Conservation (phyloP, 345 rosid genomes). For the Mallotus nudiflorus region DNA sequence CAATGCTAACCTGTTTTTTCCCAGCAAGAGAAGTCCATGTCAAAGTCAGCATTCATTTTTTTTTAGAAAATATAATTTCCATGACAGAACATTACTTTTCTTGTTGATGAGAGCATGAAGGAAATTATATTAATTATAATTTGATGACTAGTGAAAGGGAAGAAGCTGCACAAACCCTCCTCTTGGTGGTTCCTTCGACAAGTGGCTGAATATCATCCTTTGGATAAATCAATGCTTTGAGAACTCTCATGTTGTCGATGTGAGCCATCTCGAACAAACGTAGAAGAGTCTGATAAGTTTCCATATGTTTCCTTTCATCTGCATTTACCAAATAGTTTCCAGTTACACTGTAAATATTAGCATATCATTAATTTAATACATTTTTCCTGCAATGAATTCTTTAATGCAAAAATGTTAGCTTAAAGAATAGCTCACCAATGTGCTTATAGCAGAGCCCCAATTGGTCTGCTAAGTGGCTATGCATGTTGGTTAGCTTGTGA, state of each 20-base stretch:
- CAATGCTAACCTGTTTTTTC: conserved; percentile 25
- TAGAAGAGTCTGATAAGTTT: conserved; percentile 35
- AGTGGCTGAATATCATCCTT: conserved; percentile 51
- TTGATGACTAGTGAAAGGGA: background rate
- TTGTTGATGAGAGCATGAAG: too few relatives aligned
- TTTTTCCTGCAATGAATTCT: too few relatives aligned
- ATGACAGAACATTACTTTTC: too few relatives aligned
- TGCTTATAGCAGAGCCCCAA: conserved; percentile 33
- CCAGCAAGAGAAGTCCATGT: too few relatives aligned
- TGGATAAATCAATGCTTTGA: conserved; percentile 41
- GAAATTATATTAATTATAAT: too few relatives aligned
- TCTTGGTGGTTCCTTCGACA: conserved; percentile 38
- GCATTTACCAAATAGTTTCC: background rate
- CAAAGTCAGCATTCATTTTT: too few relatives aligned
- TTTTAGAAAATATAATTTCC: too few relatives aligned
- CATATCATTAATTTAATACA: too few relatives aligned
- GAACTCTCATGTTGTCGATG: conserved; percentile 48
- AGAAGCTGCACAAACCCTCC: conserved; percentile 29
- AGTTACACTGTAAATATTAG: too few relatives aligned
- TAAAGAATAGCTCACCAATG: conserved; percentile 41
- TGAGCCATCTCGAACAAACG: conserved; percentile 35
- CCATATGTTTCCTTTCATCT: conserved; percentile 41
- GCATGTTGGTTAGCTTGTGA: conserved; percentile 46
- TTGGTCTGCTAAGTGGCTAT: conserved; percentile 37
- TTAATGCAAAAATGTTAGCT: too few relatives aligned